Evolutionary conservation across 2,329 filamentous ascomycete genomes (phyloP).

Genomic region (Pestalotiopsis sp.): DNA sequence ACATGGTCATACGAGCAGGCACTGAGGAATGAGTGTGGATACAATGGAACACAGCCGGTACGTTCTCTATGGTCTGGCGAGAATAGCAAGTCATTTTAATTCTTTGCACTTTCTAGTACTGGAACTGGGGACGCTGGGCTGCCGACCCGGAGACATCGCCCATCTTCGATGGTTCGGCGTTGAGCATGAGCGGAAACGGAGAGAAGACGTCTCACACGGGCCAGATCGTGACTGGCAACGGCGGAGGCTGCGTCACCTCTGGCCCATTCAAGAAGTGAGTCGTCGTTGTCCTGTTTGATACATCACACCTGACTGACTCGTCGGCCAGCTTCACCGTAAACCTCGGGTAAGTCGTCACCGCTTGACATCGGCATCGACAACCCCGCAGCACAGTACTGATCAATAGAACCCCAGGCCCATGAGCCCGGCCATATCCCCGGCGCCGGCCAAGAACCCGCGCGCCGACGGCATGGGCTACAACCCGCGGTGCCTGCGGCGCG

Average conservation of each 20-base stretch:
- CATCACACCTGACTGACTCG: background rate
- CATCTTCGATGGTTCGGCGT: slow-evolving; percentile 50
- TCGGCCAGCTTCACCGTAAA: slow-evolving; percentile 26
- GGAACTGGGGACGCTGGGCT: slow-evolving; percentile 46
- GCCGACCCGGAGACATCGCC: slow-evolving; percentile 42
- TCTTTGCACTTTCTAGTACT: slow-evolving; percentile 32
- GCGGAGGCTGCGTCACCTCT: slow-evolving; percentile 50
- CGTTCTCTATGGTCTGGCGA: background rate
- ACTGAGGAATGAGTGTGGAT: slow-evolving; percentile 26
- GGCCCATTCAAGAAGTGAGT: slow-evolving; percentile 41
- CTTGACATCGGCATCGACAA: background rate
- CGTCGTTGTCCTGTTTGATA: background rate
- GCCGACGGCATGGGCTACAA: slow-evolving; percentile 42
- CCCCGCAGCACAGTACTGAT: background rate
- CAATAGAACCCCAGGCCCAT: slow-evolving; percentile 17
- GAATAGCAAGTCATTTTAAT: background rate
- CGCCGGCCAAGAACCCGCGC: slow-evolving; percentile 31
- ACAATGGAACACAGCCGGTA: slow-evolving; percentile 22
- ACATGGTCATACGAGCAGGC: slow-evolving; percentile 24
- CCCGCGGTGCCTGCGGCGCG: slow-evolving; percentile 48
- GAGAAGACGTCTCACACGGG: slow-evolving; percentile 17
- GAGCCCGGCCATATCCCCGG: slow-evolving; percentile 23
- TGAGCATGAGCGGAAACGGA: slow-evolving; percentile 45
- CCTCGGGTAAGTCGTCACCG: slow-evolving; percentile 22
- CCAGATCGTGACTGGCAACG: slow-evolving; percentile 37